Base-by-base conservation (phyloP, 768 basidiomycete species). In the Rhodotorula diobovata region DNA sequence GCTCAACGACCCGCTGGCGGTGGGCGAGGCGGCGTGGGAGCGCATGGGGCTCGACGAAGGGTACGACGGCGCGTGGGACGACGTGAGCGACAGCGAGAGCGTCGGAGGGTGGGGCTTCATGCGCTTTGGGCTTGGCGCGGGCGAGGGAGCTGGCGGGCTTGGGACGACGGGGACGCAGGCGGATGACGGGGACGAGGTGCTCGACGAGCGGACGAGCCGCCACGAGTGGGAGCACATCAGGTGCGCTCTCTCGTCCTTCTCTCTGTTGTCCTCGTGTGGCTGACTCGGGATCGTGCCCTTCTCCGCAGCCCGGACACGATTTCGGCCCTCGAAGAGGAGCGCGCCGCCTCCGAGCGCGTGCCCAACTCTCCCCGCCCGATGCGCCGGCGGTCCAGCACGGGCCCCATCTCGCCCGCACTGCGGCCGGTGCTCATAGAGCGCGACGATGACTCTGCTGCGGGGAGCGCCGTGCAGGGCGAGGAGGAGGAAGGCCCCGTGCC, bases 11-110 rank as follows among this genome's bases (percentile, higher is more conserved):
- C 71, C 57, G 45, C 63, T 56, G 30, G 68, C 63, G 10, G 68
- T 61, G 54, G 61, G 46, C 8, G 80, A 79, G 66, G 72, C 73
- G 28, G 91, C 93, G 23, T 95, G 94, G 94, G 86, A 87, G 72
- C 84, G 90, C 45, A 83, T 97, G 48, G 91, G 90, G 5, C 53
- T 71, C 23, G 70, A 50, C 25, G 55, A 67, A 25, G 70, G 70
- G 35, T 71, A 71, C 4, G 80, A 82, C 77, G 88, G 88, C 39
- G 84, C 87, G 39, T 87, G 88, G 41, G 93, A 96, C 77, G 87
- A 87, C 32, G 93, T 96, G 72, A 93, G 91, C 78, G 95, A 98
- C 79, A 91, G 88, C 75, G 96, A 97, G 81, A 96, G 76, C 39
- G 72, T 68, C 90, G 90, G 64, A 90, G 97, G 78, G 35, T 97